These are phyloP conservation scores for Citrullus colocynthis DNA, from an alignment of 306 rosid genomes.

Conservation along the genomic window DNA sequence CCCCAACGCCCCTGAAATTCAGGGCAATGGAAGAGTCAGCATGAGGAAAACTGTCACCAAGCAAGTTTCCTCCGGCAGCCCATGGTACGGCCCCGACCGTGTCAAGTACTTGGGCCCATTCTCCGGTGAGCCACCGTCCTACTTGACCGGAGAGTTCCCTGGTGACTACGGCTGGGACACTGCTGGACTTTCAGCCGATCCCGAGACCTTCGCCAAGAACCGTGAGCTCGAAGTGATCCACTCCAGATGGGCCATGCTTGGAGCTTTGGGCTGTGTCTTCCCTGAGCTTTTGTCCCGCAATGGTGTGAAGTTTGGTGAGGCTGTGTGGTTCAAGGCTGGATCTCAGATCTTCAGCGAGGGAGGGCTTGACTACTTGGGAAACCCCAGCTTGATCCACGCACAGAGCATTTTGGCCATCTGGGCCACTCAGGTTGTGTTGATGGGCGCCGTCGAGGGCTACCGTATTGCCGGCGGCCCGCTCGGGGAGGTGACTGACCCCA, in stretches of 20 bases:
- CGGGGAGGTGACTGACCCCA: conserved; percentile 41
- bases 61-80: conserved; percentile 31
- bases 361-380: conserved; percentile 55
- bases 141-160: conserved; percentile 46
- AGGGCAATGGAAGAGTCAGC: conserved; percentile 16
- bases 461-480: conserved; percentile 54
- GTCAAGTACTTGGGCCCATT: conserved; percentile 62
- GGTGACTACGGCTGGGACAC: conserved; percentile 72
- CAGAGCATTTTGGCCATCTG: conserved; percentile 54
- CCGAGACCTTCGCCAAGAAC: conserved; percentile 40
- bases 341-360: conserved; percentile 58
- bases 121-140: conserved; percentile 44
- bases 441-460: conserved; percentile 56
- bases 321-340: conserved; percentile 58
- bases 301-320: conserved; percentile 43
- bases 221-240: conserved; percentile 16
- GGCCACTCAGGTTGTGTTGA: conserved; percentile 46
- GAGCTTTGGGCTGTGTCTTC: conserved; percentile 49
- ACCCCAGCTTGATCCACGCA: conserved; percentile 53
- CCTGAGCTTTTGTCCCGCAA: conserved; percentile 55
- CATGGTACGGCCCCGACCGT: conserved; percentile 63
- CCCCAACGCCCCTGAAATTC: conserved; percentile 13
- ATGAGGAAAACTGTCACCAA: conserved; percentile 29
- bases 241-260: conserved; percentile 58
- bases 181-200: conserved; percentile 58